Conservation (phyloP, 2,329 filamentous ascomycete genomes). For the Cercospora sp. region DNA sequence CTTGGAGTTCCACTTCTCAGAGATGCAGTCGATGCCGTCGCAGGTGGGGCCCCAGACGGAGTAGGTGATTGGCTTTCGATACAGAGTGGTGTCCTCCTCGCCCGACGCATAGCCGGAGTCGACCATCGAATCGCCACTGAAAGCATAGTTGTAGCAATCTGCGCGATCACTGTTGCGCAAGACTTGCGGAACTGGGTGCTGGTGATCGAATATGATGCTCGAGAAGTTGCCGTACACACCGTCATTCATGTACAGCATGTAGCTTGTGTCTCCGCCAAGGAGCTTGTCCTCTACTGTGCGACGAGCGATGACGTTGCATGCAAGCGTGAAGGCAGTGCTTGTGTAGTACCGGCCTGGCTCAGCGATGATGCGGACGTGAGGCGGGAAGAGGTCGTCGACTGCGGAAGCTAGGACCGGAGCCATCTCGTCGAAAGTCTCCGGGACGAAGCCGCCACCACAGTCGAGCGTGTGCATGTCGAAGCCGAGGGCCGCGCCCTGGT, state of each 20-base stretch:
- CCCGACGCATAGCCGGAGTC: constrained; percentile 40
- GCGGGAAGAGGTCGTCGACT: constrained; percentile 84
- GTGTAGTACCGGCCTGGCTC: constrained; percentile 98
- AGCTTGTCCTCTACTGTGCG: constrained; percentile 77
- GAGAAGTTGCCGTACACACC: constrained; percentile 98
- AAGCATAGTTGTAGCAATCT: constrained; percentile 38
- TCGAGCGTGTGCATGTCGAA: constrained; percentile 85
- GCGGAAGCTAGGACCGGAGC: constrained; percentile 75
- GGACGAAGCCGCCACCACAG: constrained; percentile 89
- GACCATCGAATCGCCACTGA: constrained; percentile 28
- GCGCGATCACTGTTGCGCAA: constrained; percentile 47
- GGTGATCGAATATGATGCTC: constrained; percentile 99
- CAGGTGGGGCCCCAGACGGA: constrained; percentile 98
- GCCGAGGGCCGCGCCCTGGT: constrained; percentile 74
- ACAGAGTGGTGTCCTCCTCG: constrained; percentile 48
- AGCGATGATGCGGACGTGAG: constrained; percentile 81
- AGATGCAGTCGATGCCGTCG: constrained; percentile 95
- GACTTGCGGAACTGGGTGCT: constrained; percentile 82
- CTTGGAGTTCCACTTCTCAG: constrained; percentile 73
- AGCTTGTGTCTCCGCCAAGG: constrained; percentile 61
- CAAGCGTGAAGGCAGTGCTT: constrained; percentile 87
- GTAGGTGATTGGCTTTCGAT: constrained; percentile 64
- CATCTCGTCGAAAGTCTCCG: constrained; percentile 90
- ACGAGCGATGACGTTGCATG: constrained; percentile 92
- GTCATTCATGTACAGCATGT: constrained; percentile 98